Evolutionary conservation across 2,329 filamentous ascomycete species (phyloP).

Genomic region (Penicillium oxalicum): DNA sequence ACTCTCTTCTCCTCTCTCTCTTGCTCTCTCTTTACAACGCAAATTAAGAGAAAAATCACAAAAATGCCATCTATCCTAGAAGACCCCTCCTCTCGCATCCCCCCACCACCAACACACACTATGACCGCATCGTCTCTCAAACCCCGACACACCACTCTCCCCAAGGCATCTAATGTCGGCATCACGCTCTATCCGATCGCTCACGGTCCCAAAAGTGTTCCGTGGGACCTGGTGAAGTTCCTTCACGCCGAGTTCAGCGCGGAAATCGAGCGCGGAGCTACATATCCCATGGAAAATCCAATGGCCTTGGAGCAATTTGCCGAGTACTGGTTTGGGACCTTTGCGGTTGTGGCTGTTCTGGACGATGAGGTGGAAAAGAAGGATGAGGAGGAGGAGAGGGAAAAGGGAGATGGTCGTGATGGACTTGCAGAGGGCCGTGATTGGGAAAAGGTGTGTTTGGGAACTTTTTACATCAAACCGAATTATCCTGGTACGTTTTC

Average conservation of each 20-base stretch:
- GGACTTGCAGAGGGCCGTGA: constrained; percentile 20
- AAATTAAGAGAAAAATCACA: background rate
- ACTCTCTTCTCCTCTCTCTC: too few species aligned
- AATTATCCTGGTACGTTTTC: constrained; percentile 35
- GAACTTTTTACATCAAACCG: constrained; percentile 39
- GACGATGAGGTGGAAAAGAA: constrained; percentile 12
- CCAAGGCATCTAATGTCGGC: constrained; percentile 15
- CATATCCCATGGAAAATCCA: constrained; percentile 36
- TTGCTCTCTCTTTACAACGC: too few species aligned
- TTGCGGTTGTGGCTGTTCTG: constrained; percentile 30
- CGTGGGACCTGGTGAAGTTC: constrained; percentile 20
- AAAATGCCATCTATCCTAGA: constrained; percentile 35
- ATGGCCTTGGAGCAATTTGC: constrained; percentile 27
- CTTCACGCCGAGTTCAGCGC: constrained; percentile 30
- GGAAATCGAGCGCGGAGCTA: constrained; percentile 32
- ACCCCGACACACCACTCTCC: constrained; percentile 20
- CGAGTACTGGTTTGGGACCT: constrained; percentile 37
- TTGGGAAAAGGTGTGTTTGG: constrained; percentile 33
- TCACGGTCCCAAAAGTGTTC: constrained; percentile 18
- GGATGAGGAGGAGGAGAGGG: constrained; percentile 7
- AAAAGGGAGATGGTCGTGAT: too few species aligned
- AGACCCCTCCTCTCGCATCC: constrained; percentile 27
- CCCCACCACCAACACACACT: constrained; percentile 19
- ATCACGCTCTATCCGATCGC: constrained; percentile 29
- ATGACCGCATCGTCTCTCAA: constrained; percentile 17